These are phyloP conservation scores for Aspergillus sp. DNA, from an alignment of 2,329 filamentous ascomycete species.

Conservation along the genomic window DNA sequence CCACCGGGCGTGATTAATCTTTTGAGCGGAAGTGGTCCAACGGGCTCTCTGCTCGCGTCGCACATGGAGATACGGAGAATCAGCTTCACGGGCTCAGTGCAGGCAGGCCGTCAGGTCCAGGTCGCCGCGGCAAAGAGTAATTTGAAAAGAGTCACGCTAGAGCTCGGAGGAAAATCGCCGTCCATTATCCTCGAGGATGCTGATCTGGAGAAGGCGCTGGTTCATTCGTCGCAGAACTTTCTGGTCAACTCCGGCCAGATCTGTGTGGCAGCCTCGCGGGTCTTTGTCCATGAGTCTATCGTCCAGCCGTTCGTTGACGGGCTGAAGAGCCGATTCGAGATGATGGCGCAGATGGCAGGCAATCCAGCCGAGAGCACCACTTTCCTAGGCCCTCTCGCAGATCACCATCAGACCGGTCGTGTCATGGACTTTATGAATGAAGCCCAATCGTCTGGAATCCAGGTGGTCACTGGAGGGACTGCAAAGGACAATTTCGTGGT, in stretches of 20 bases:
- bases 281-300: slow-evolving; percentile 14
- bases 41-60: slow-evolving; percentile 32
- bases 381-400: background rate
- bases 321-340: slow-evolving; percentile 6
- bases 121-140: slow-evolving; percentile 19
- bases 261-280: slow-evolving; percentile 13
- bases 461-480: background rate
- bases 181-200: slow-evolving; percentile 20
- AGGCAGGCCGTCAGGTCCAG: slow-evolving; percentile 34
- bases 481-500: slow-evolving; percentile 50
- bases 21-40: slow-evolving; percentile 18
- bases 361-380: background rate
- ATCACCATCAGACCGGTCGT: background rate
- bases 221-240: slow-evolving; percentile 6
- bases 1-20: slow-evolving; percentile 38
- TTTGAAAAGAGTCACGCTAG: slow-evolving; percentile 19
- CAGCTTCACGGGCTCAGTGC: slow-evolving; percentile 23
- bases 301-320: slow-evolving; percentile 7
- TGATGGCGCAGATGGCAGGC: background rate
- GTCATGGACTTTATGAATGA: background rate
- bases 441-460: background rate
- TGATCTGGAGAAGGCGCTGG: slow-evolving; percentile 18
- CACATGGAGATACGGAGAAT: slow-evolving; percentile 23
- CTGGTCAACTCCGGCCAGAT: slow-evolving; percentile 13
- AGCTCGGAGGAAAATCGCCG: slow-evolving; percentile 22